These are phyloP conservation scores for Coemansia pectinata DNA, from an alignment of 192 early-diverging fungal species.

Conservation along the genomic window DNA sequence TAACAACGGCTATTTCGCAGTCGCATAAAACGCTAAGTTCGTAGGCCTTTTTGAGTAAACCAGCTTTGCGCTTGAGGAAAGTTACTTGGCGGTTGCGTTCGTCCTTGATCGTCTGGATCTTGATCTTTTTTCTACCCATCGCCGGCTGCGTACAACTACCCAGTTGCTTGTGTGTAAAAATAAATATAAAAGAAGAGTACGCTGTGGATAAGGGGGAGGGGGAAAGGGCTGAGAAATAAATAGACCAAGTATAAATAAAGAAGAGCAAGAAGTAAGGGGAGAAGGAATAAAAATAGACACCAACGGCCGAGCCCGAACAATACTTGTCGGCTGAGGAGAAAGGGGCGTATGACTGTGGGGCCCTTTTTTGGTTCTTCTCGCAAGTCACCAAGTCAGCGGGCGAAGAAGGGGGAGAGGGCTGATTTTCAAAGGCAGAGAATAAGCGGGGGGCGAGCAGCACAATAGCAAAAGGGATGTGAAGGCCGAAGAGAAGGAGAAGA, in stretches of 20 bases:
- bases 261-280: slow-evolving; percentile 7
- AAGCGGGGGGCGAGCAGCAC: background rate
- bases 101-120: slow-evolving; percentile 86
- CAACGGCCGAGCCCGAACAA: slow-evolving; percentile 13
- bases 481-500: background rate
- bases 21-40: slow-evolving; percentile 93
- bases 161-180: background rate
- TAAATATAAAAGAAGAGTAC: background rate
- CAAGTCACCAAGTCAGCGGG: background rate
- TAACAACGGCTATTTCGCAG: slow-evolving; percentile 92
- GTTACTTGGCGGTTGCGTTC: slow-evolving; percentile 94
- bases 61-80: slow-evolving; percentile 91
- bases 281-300: slow-evolving; percentile 8
- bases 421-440: background rate
- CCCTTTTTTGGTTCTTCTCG: background rate
- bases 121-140: slow-evolving; percentile 96
- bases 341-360: background rate
- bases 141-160: background rate
- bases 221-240: slow-evolving; percentile 8
- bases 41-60: slow-evolving; percentile 96
- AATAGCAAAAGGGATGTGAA: background rate
- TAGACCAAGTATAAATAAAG: slow-evolving; percentile 26
- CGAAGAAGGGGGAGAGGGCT: background rate
- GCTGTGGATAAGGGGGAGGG: slow-evolving; percentile 1
- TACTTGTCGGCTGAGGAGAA: slow-evolving; percentile 1